These are phyloP conservation scores for Alternaria consortialis DNA, from an alignment of 2,329 filamentous ascomycete species.

Conservation along the genomic window DNA sequence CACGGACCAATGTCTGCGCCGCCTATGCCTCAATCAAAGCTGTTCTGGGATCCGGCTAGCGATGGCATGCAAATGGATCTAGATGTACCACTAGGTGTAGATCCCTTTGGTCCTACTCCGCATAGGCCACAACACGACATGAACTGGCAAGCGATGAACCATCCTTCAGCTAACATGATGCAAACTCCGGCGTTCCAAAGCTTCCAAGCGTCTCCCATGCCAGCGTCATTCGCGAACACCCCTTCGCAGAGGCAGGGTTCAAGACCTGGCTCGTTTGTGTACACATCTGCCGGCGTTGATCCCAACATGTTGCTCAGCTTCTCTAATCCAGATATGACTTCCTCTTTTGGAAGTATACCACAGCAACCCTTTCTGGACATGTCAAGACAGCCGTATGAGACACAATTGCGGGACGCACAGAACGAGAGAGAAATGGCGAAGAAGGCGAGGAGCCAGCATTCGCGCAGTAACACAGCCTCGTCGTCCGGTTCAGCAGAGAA, in stretches of 20 bases:
- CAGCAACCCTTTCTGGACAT: constrained; percentile 28
- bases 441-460: constrained; percentile 47
- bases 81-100: constrained; percentile 41
- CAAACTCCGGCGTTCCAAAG: constrained; percentile 47
- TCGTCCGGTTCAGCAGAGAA: constrained; percentile 49
- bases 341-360: constrained; percentile 41
- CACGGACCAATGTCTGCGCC: constrained; percentile 66
- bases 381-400: constrained; percentile 52
- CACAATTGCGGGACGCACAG: constrained; percentile 45
- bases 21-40: constrained; percentile 60
- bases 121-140: constrained; percentile 43
- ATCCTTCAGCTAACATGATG: constrained; percentile 40
- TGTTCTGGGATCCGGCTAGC: constrained; percentile 49
- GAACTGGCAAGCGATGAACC: constrained; percentile 46
- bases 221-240: constrained; percentile 35
- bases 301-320: constrained; percentile 59
- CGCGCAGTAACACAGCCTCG: constrained; percentile 52
- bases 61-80: constrained; percentile 47
- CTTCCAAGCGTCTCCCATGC: constrained; percentile 39
- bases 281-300: constrained; percentile 55
- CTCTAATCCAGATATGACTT: constrained; percentile 36
- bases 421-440: constrained; percentile 46
- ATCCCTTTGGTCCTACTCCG: constrained; percentile 49
- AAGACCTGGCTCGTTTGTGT: constrained; percentile 43
- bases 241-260: constrained; percentile 31